Evolutionary conservation across 805 yeast species (phyloP), one percentile per base, ranked within the genome.

Genomic region (Diddensiella santjacobensis): DNA sequence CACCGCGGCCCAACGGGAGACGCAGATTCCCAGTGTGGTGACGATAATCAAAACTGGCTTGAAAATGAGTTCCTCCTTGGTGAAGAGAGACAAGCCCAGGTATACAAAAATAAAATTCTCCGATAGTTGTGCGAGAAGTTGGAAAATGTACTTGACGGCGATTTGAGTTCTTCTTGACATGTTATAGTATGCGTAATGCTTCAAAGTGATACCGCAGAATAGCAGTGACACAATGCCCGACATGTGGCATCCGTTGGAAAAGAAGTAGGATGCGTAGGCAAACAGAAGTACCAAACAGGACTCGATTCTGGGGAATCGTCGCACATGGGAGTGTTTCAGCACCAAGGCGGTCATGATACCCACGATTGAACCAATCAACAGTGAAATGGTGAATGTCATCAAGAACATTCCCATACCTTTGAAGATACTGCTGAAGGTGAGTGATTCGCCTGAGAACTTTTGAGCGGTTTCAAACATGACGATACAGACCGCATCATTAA

Each of bases 391-490:
- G 66, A 93, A 93, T 0, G 96, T 90, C 85, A 93, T 84, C 62
- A 91, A 66, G 69, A 93, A 93, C 53, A 93, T 75, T 1, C 97
- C 96, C 26, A 88, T 77, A 77, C 99, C 99, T 70, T 88, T 91
- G 65, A 95, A 87, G 23, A 67, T 43, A 13, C 66, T 60, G n/a
- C 62, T 42, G 53, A 87, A 73, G 43, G 80, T 78, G 0, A 91
- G 85, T 20, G 79, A 77, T 56, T 86, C 83, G 40, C 96, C 98
- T 60, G 90, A 95, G 67, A 93, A 88, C 68, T 89, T 87, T 66
- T 89, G 97, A 62, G 97, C 90, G 0, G 99, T 93, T 70, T 93
- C 99, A 71, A 93, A 93, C 96, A 93, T 91, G 58, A 93, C 99
- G 64, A 93, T 93, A 56, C 97, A 89, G 51, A 93, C 95, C 31